These are phyloP conservation scores for Dioscorea zingiberensis DNA, from an alignment of 106 monocot genomes.

Conservation along the genomic window DNA sequence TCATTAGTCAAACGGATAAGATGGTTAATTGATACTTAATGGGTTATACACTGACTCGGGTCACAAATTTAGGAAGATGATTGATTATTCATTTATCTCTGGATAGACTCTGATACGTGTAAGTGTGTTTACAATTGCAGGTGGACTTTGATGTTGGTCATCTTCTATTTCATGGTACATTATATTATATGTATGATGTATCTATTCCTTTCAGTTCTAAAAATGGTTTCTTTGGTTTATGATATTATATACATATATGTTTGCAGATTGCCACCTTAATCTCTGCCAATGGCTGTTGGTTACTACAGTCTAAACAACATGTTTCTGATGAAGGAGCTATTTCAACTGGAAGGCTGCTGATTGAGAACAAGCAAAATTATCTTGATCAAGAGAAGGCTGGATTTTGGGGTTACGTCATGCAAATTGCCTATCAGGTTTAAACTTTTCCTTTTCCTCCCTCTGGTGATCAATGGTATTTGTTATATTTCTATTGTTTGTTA, in stretches of 20 bases:
- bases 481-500: too few relatives aligned
- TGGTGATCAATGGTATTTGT: too few relatives aligned
- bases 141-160: slow-evolving; percentile 42
- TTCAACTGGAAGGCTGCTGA: neutral
- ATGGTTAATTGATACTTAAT: too few relatives aligned
- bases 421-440: slow-evolving; percentile 46
- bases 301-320: slow-evolving; percentile 6
- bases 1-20: too few relatives aligned
- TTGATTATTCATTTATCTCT: too few relatives aligned
- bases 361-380: neutral
- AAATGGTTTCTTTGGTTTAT: neutral
- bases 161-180: slow-evolving; percentile 43
- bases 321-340: slow-evolving; percentile 3
- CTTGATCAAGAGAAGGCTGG: slow-evolving; percentile 22
- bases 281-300: slow-evolving; percentile 49
- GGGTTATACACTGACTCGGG: too few relatives aligned
- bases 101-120: too few relatives aligned
- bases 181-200: neutral
- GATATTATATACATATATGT: neutral
- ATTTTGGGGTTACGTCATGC: slow-evolving; percentile 42
- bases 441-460: neutral
- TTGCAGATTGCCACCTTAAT: slow-evolving; percentile 27
- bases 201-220: neutral
- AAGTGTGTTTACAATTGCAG: too few relatives aligned
- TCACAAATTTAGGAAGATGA: too few relatives aligned